Base-by-base conservation (phyloP, 352 stramenopile species). In the Phytophthora cryptogea region DNA sequence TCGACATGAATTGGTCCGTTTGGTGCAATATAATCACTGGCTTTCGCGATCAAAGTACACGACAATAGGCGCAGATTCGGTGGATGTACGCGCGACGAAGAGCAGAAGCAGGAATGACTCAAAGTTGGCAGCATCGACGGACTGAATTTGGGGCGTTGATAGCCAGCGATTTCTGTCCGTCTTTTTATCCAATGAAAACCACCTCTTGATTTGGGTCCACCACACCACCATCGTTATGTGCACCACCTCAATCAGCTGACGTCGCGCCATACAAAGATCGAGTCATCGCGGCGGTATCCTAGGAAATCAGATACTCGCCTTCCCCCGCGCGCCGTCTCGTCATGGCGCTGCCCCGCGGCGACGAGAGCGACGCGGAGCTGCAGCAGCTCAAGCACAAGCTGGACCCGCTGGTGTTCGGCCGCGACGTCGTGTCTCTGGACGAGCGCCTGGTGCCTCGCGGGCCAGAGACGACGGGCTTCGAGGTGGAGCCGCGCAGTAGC, bases 1-100 rank as follows among this genome's bases (percentile, higher is more conserved):
- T 92, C 83, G 83, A 86, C 83, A 87, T 92, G 80, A 89, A 90
- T 90, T 92, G 80, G 80, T 92, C 80, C 83, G 83, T 88, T 86
- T 55, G 64, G 79, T 68, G 83, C 78, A 82, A 63, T 37, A 84
- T 89, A 78, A 66, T 92, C 83, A 92, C 58, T 72, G 83, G 80
- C 78, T 84, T 80, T 59, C 50, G 50, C 49, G 35, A 35, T 67
- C 32, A 14, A 57, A 26, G 20, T 30, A 45, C 17, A 61, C 35
- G 48, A 16, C 40, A 51, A 60, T 14, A 43, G 6, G 7, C 39
- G n/a, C n/a, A 42, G 51, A 8, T 26, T 8, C 13, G 20, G 35
- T 44, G 10, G 9, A n/a, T 4, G 35, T 16, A 16, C 10, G 47
- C 31, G 23, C 33, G 32, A 20, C 17, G 32, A 8, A 32, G 35